These are phyloP conservation scores for Suillus decipiens DNA, from an alignment of 768 basidiomycete species.

Conservation along the genomic window DNA sequence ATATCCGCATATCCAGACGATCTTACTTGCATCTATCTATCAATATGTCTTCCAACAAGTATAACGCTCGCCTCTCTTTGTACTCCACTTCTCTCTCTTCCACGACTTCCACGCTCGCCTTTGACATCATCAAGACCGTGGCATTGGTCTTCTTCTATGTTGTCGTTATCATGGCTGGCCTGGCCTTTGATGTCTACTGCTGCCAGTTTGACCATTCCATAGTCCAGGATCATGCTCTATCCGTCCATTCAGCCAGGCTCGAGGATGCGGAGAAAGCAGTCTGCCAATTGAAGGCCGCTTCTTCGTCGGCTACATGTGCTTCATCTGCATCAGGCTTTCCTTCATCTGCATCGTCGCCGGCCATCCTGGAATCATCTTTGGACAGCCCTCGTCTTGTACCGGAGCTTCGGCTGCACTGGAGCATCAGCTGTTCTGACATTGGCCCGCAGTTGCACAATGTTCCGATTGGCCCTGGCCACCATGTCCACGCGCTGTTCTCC, in stretches of 20 bases:
- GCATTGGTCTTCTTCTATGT: neutral
- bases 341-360: neutral
- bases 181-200: neutral
- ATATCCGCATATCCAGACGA: slow-evolving; percentile 3
- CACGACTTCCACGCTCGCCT: neutral
- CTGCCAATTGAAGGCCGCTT: neutral
- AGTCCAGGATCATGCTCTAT: neutral
- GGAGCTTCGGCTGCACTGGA: neutral
- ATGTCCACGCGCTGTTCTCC: neutral
- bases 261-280: neutral
- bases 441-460: neutral
- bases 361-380: neutral
- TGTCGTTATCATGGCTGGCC: neutral
- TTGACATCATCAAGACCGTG: neutral
- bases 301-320: neutral
- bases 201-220: neutral
- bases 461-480: neutral
- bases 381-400: neutral
- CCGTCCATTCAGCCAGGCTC: neutral
- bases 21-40: slow-evolving; percentile 1
- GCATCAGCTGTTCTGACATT: neutral
- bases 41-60: neutral
- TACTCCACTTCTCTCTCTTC: neutral
- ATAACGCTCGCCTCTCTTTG: neutral
- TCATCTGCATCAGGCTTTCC: neutral